A percentile compares a stretch with the other conserved stretches of the same genome.
These are phyloP conservation scores for Extremus antarcticus DNA, from an alignment of 495 filamentous ascomycete genomes.

Conservation along the genomic window DNA sequence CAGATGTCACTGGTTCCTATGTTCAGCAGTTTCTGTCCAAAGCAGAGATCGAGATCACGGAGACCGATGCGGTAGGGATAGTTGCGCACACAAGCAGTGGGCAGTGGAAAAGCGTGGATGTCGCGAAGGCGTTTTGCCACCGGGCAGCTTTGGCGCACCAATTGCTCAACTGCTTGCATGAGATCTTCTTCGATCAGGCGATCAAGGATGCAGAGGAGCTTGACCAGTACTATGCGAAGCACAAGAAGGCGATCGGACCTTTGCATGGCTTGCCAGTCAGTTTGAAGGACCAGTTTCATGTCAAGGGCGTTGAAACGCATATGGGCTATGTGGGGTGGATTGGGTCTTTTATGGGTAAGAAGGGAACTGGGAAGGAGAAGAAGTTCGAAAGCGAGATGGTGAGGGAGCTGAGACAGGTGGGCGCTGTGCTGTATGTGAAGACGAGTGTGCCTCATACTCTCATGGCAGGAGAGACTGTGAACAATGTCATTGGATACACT, in stretches of 20 bases:
- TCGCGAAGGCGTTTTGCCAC: conserved; percentile 33
- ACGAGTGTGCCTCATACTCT: conserved; percentile 51
- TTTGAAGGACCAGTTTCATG: conserved; percentile 62
- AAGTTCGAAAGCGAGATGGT: conserved; percentile 32
- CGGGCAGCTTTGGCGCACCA: conserved; percentile 36
- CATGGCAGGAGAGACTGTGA: conserved; percentile 49
- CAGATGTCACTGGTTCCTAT: conserved; percentile 52
- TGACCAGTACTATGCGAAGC: conserved; percentile 26
- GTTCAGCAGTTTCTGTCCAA: conserved; percentile 46
- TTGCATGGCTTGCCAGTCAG: conserved; percentile 57
- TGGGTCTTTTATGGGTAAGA: conserved; percentile 31
- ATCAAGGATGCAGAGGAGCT: conserved; percentile 24
- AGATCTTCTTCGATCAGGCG: conserved; percentile 31
- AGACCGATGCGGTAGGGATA: conserved; percentile 32
- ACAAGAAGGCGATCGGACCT: conserved; percentile 34
- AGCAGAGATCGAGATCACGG: conserved; percentile 40
- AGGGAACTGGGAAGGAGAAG: conserved; percentile 24
- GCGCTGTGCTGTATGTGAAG: conserved; percentile 57
- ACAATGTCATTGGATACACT: conserved; percentile 36
- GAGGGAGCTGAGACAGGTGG: conserved; percentile 40
- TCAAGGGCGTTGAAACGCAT: conserved; percentile 52
- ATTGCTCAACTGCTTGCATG: conserved; percentile 34
- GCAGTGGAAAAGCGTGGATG: conserved; percentile 32
- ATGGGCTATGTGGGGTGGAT: conserved; percentile 45
- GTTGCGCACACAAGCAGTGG: conserved; percentile 25